A percentile compares a stretch with the other conserved stretches of the same genome.
Conservation (phyloP, 352 stramenopile genomes). For the Phytopythium helicoides region DNA sequence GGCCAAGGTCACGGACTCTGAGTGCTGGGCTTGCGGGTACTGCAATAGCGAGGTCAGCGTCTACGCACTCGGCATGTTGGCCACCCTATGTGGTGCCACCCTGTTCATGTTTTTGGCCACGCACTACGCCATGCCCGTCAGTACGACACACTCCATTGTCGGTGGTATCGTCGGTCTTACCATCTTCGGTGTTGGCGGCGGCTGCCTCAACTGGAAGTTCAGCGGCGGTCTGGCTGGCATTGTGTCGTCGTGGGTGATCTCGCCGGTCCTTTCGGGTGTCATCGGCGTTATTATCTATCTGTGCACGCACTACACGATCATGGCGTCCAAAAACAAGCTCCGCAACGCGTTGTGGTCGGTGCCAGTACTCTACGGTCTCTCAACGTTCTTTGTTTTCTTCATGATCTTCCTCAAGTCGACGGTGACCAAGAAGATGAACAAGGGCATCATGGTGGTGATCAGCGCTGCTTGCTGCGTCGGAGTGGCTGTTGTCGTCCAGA, state of each 20-base stretch:
- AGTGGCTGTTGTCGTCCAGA: constrained; percentile 6
- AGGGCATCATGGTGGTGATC: constrained; percentile 6
- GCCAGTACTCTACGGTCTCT: constrained; percentile 47
- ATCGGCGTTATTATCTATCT: constrained; percentile 62
- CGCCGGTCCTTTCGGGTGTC: constrained; percentile 56
- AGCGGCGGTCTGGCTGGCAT: constrained; percentile 34
- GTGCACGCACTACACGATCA: constrained; percentile 38
- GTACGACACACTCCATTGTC: constrained; percentile 74
- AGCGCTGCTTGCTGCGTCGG: constrained; percentile 1
- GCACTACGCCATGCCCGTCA: constrained; percentile 59
- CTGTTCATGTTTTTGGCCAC: constrained; percentile 59
- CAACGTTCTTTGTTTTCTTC: constrained; percentile 41
- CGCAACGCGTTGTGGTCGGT: constrained; percentile 34
- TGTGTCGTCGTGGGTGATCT: constrained; percentile 67
- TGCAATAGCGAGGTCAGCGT: constrained; percentile 50
- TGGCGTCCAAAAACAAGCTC: constrained; percentile 28
- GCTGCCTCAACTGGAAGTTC: constrained; percentile 39
- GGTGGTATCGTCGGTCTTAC: constrained; percentile 67
- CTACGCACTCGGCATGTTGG: constrained; percentile 68
- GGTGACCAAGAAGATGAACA: constrained; percentile 11
- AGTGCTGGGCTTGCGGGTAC: constrained; percentile 35
- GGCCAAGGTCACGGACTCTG: constrained; percentile 13
- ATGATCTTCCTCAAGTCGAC: constrained; percentile 45
- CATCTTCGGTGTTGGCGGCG: constrained; percentile 31
- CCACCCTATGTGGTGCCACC: constrained; percentile 37